Evolutionary conservation across 768 basidiomycete genomes (phyloP), one percentile per base, ranked within the genome.

Genomic region (Lyophyllum decastes): DNA sequence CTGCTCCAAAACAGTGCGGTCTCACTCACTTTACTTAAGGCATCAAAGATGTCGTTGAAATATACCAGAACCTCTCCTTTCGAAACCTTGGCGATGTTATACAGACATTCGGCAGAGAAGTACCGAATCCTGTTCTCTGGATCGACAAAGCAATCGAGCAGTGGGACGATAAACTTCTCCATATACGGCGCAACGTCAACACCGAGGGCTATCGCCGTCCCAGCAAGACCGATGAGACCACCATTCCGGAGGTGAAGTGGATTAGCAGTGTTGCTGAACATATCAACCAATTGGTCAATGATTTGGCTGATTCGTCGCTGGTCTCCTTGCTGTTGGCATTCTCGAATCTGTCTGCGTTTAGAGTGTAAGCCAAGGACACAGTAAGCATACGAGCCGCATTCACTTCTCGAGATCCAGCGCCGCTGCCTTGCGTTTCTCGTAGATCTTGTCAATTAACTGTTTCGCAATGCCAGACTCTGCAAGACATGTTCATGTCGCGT

Each of bases 41-140:
- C 90, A 73, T 98, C 97, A 65, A 99, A 99, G 54, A 98, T 94
- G 56, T 95, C 94, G 68, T 99, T 99, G 78, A 98, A 99, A 70
- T 95, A 97, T 14, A 98, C 86, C 56, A 99, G 77, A 30, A 98
- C 89, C 72, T 98, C 96, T 38, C 96, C 97, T 66, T 97, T 96
- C 30, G 95, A 96, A 16, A 97, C 95, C 73, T 95, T 94, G 25
- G 92, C 93, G 61, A 99, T 95, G 74, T 99, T 99, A 77, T 99
- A 99, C 61, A 99, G 76, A 68, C 95, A 96, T 70, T 99, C 97
- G 24, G 94, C 95, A 5, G 96, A 96, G 77, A 97, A 98, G 75
- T 98, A 99, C 44, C 94, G 86, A 59, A 98, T 94, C 68, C 94
- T 83, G 74, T 92, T 94, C 78, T 98, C 96, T 2, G 89, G 82